Evolutionary conservation across 2,329 filamentous ascomycete species (phyloP), one percentile per base, ranked within the genome.

Genomic region (Neoascochyta sp.): DNA sequence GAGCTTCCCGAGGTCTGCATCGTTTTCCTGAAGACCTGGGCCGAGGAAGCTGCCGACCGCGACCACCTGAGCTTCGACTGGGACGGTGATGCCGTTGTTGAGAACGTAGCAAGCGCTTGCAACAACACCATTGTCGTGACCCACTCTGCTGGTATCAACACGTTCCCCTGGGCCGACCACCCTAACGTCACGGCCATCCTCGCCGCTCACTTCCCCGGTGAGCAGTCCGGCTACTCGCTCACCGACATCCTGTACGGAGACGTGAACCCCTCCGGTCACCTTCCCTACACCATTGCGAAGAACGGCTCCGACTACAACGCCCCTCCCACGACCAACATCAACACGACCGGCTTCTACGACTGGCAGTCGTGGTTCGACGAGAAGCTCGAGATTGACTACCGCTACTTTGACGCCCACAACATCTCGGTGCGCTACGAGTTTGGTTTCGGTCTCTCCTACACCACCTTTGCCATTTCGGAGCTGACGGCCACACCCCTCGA

Each of bases 201-300:
- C 3, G 58, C 59, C 8, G 65, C 65, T 3, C 64, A 67, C 36
- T 57, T 57, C 27, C 62, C 63, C 4, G 65, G 66, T n/a, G 53
- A 68, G 39, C 61, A 68, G 43, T 50, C 48, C 9, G 64, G 64
- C 11, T 52, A 67, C 47, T 58, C 60, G 7, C 47, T 67, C 23
- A 56, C 59, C 20, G 65, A 67, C 29, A 43, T 67, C 3, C 68
- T 95, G 2, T 86, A 89, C 36, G 89, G 89, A 6, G 74, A 82
- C 14, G 73, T 80, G 8, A 90, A 87, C 50, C 81, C 81, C 0
- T 86, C 78, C 27, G 88, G 89, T 12, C 82, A 85, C 34, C 68
- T 95, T 2, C 88, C 89, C 0, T 95, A 93, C 64, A 94, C 87
- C 1, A 83, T 95, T 24, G 86, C 85, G 7, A 80, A 80, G 49